Evolutionary conservation across 2,329 filamentous ascomycete species (phyloP).

Genomic region (Fusarium annulatum): DNA sequence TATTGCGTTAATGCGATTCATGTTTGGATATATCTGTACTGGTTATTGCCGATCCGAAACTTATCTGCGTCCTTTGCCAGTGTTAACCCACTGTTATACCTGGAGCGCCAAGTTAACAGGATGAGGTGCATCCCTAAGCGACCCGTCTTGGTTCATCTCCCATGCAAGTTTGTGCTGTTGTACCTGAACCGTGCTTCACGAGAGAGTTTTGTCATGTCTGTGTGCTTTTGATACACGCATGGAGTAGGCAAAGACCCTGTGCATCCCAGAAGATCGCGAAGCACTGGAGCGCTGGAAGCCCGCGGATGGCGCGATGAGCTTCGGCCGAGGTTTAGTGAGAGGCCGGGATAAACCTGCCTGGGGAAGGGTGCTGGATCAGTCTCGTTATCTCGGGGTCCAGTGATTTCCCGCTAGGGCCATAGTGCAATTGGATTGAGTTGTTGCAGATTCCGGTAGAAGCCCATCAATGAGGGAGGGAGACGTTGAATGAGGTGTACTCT

Average conservation of each 20-base stretch:
- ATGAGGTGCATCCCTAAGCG: conserved; percentile 25
- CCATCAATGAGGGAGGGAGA: background rate
- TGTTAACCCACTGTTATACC: conserved; percentile 3
- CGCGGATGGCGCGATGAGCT: conserved; percentile 38
- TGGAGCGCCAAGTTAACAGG: conserved; percentile 2
- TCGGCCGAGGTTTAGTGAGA: conserved; percentile 36
- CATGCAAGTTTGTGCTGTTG: conserved; percentile 14
- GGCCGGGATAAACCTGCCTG: conserved; percentile 12
- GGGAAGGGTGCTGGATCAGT: conserved; percentile 6
- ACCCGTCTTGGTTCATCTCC: conserved; percentile 14
- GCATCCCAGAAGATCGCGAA: conserved; percentile 22
- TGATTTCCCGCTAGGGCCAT: background rate
- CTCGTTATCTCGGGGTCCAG: conserved; percentile 8
- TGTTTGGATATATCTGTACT: conserved; percentile 1
- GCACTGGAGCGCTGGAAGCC: conserved; percentile 23
- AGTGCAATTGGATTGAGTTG: background rate
- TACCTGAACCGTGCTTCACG: conserved; percentile 25
- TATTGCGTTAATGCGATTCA: background rate
- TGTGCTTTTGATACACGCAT: conserved; percentile 17
- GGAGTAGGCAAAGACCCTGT: conserved; percentile 31
- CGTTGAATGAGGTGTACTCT: background rate
- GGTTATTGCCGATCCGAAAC: background rate
- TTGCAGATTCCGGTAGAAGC: background rate
- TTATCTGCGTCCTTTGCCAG: background rate
- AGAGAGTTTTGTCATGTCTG: background rate